phyloP scores from a whole-genome alignment of 352 stramenopile species.

The Pythium diclinum region DNA sequence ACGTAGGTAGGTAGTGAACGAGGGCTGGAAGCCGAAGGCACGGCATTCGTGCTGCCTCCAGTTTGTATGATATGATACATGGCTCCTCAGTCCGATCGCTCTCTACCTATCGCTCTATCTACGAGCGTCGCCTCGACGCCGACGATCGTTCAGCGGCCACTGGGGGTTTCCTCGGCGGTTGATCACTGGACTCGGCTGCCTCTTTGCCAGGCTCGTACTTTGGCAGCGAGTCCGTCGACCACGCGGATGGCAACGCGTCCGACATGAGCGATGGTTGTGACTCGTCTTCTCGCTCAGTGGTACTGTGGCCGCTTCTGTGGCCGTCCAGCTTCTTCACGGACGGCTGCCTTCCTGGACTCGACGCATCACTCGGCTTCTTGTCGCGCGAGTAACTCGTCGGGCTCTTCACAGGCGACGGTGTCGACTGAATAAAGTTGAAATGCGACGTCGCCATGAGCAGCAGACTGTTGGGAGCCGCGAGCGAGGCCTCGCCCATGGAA shows the following conservation, averaged over 20 bases:
- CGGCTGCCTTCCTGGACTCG: not conserved
- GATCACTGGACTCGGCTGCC: not conserved
- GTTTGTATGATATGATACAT: conserved; percentile 3
- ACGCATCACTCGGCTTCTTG: not conserved
- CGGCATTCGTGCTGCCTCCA: not conserved
- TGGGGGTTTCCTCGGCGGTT: not conserved
- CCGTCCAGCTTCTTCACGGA: not conserved
- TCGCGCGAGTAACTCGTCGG: not conserved
- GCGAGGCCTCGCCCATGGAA: not conserved
- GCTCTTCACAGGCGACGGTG: conserved; percentile 1
- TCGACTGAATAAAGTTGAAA: conserved; percentile 22
- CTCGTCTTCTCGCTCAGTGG: not conserved
- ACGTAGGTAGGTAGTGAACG: not conserved
- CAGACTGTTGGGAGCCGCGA: conserved; percentile 9
- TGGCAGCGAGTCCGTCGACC: conserved; percentile 24
- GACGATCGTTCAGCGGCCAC: not conserved
- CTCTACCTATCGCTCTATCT: not conserved
- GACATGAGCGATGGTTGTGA: not conserved
- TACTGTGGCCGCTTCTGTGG: too few relatives aligned
- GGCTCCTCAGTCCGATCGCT: not conserved
- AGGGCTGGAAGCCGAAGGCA: too few relatives aligned
- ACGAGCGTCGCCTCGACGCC: not conserved
- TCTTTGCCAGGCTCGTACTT: conserved; percentile 10
- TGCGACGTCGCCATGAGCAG: conserved; percentile 17
- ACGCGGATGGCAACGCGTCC: conserved; percentile 10